Evolutionary conservation across 2,329 filamentous ascomycete genomes (phyloP).

Genomic region (Penicillium brevicompactum): DNA sequence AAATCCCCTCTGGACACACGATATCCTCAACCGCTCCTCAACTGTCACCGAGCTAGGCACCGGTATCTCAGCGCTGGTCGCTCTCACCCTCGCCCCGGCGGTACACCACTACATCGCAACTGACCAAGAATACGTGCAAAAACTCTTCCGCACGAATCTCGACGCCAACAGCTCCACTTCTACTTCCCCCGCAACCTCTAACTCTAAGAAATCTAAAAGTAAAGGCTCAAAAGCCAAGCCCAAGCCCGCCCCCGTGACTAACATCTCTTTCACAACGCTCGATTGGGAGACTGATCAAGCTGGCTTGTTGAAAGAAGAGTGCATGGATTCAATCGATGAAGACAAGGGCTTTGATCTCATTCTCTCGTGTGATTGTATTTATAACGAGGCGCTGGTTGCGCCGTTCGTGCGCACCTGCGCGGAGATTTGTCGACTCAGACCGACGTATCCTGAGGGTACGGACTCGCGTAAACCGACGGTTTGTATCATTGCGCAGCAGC

Average conservation of each 20-base stretch:
- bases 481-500: slow-evolving; percentile 84
- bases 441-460: slow-evolving; percentile 20
- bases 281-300: slow-evolving; percentile 76
- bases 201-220: slow-evolving; percentile 7
- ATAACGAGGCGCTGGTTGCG: slow-evolving; percentile 82
- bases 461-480: slow-evolving; percentile 55
- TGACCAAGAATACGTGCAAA: slow-evolving; percentile 83
- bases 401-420: slow-evolving; percentile 81
- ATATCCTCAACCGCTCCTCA: slow-evolving; percentile 57
- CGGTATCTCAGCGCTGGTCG: slow-evolving; percentile 80
- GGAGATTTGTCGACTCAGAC: slow-evolving; percentile 68
- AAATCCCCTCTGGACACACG: slow-evolving; percentile 64
- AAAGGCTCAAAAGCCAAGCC: slow-evolving; percentile 3
- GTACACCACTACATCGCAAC: slow-evolving; percentile 74
- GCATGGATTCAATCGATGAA: slow-evolving; percentile 33
- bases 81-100: slow-evolving; percentile 64
- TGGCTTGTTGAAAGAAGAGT: slow-evolving; percentile 30
- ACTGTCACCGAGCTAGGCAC: slow-evolving; percentile 81
- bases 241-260: slow-evolving; percentile 19
- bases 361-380: slow-evolving; percentile 90
- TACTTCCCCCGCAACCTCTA: neutral
- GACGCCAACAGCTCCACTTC: slow-evolving; percentile 40
- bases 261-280: slow-evolving; percentile 62
- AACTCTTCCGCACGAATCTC: slow-evolving; percentile 75
- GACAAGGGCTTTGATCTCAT: slow-evolving; percentile 67